These are phyloP conservation scores for Suhomyces bokatorum DNA, from an alignment of 1,139 yeast genomes.

Conservation along the genomic window DNA sequence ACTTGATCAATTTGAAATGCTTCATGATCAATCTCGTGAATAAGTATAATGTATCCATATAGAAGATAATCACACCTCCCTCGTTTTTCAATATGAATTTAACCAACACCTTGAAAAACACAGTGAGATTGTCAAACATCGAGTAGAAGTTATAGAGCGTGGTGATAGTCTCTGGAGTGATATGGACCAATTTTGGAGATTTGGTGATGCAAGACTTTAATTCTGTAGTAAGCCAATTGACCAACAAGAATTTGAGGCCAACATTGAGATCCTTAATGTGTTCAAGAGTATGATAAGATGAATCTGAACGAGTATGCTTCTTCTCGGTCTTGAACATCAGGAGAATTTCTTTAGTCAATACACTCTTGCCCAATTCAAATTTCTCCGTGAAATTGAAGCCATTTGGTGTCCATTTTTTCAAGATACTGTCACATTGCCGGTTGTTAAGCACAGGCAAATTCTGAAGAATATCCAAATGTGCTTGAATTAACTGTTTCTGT, in stretches of 20 bases:
- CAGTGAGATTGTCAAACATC: conserved; percentile 38
- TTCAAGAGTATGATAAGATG: neutral
- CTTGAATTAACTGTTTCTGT: conserved; percentile 8
- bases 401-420: conserved; percentile 39
- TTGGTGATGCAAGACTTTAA: conserved; percentile 31
- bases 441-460: conserved; percentile 56
- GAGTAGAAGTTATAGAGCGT: conserved; percentile 36
- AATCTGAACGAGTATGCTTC: neutral
- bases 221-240: conserved; percentile 46
- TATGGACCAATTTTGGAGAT: conserved; percentile 40
- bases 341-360: conserved; percentile 27
- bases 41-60: conserved; percentile 43
- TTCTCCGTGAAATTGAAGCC: conserved; percentile 35
- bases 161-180: conserved; percentile 36
- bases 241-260: conserved; percentile 45
- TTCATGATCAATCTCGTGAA: conserved; percentile 34
- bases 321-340: neutral
- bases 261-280: conserved; percentile 28
- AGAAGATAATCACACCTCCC: conserved; percentile 42
- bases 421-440: conserved; percentile 51
- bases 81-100: conserved; percentile 42
- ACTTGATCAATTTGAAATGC: conserved; percentile 41
- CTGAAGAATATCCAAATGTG: conserved; percentile 51
- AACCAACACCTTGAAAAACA: conserved; percentile 43
- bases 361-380: conserved; percentile 32